Evolutionary conservation across 2,329 filamentous ascomycete genomes (phyloP).

Genomic region (Paracoccidioides lutzii): DNA sequence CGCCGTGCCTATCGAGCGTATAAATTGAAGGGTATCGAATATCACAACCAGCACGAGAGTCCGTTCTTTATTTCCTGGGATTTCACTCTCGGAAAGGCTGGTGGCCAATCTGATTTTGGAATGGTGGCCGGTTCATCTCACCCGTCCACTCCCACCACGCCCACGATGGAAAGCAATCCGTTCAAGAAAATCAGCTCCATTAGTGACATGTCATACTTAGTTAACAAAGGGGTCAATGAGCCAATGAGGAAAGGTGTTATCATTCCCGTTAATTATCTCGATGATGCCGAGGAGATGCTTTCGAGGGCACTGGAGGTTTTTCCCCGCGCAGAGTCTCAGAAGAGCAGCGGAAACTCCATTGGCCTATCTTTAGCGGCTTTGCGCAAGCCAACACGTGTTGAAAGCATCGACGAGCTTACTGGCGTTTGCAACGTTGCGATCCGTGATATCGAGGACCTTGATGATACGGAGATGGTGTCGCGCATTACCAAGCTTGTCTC

Average conservation of each 20-base stretch:
- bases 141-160: constrained; percentile 73
- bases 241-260: constrained; percentile 85
- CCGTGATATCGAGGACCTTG: constrained; percentile 68
- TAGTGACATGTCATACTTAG: constrained; percentile 87
- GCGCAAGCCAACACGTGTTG: constrained; percentile 47
- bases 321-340: constrained; percentile 49
- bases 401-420: constrained; percentile 63
- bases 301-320: constrained; percentile 74
- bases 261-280: constrained; percentile 81
- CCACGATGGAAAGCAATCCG: constrained; percentile 44
- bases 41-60: constrained; percentile 58
- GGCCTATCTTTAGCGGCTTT: constrained; percentile 63
- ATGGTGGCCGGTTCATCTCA: constrained; percentile 60
- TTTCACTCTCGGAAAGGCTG: constrained; percentile 86
- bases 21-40: constrained; percentile 76
- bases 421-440: constrained; percentile 89
- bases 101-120: constrained; percentile 70
- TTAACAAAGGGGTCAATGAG: constrained; percentile 55
- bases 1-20: constrained; percentile 96
- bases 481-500: constrained; percentile 66
- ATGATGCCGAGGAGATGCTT: constrained; percentile 82
- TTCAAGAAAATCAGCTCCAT: constrained; percentile 87
- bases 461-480: constrained; percentile 66
- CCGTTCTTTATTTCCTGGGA: constrained; percentile 85
- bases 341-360: constrained; percentile 43